Evolutionary conservation across 2,329 filamentous ascomycete genomes (phyloP), one percentile per base, ranked within the genome.

Genomic region (Colletotrichum orbiculare): DNA sequence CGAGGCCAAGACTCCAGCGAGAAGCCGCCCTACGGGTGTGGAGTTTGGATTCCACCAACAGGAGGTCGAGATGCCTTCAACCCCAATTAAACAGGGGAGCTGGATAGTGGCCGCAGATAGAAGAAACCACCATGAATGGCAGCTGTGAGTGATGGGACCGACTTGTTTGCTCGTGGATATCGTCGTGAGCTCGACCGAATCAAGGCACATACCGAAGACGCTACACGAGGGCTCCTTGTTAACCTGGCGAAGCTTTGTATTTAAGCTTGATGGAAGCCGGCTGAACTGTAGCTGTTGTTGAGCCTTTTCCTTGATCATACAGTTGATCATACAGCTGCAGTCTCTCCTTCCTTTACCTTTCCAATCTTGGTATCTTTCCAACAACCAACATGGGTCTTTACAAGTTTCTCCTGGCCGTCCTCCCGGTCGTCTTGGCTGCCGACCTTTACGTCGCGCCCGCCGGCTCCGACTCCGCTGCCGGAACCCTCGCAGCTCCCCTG

Each of bases 361-460:
- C 25, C 25, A 25, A 6, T 37, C 49, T 53, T 47, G 33, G 49
- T 54, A n/a, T 25, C 38, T 41, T 41, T 25, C 38, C 8, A 47
- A 34, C 50, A 48, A 33, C 52, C 53, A 52, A 34, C 41, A 68
- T 67, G 66, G 53, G 63, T 56, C 47, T 68, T 25, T 63, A 43
- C 64, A 68, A 54, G 42, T 67, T 67, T n/a, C 50, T 68, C 39
- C 25, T 67, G 15, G 52, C 64, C 47, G 50, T 63, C 47, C 46
- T 67, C n/a, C 66, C 66, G 47, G 55, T 50, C 41, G 66, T 60
- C 39, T 38, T 63, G 38, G 76, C 73, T 6, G 71, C 72, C 8
- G 78, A 79, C 35, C 76, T 83, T 64, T 84, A 79, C 69, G 82
- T 84, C 34, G 79, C 82, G 2, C 79, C 81, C 1, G 76, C 74